phyloP scores from a whole-genome alignment of 352 stramenopile genomes.

The Pythium plurisporium region DNA sequence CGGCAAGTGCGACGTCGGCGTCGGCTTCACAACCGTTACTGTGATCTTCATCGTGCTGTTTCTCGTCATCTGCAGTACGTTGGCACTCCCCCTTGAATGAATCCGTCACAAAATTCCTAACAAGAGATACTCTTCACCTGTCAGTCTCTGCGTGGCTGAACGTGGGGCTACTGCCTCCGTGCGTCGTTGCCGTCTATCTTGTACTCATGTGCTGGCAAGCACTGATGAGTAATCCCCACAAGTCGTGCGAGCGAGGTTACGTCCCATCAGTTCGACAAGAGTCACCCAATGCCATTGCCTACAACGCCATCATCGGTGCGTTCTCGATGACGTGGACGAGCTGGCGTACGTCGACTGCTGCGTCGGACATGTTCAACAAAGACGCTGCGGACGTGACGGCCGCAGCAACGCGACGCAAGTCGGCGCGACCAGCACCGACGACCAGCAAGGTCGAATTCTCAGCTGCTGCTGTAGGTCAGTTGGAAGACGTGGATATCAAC shows the following conservation, averaged over 20 bases:
- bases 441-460: slow-evolving; percentile 15
- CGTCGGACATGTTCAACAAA: slow-evolving; percentile 58
- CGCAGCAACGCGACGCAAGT: slow-evolving; percentile 6
- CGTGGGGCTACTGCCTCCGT: slow-evolving; percentile 66
- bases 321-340: slow-evolving; percentile 68
- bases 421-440: not conserved
- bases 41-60: slow-evolving; percentile 64
- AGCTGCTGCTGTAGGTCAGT: slow-evolving; percentile 51
- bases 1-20: slow-evolving; percentile 58
- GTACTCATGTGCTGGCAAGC: slow-evolving; percentile 78
- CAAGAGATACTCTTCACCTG: no score
- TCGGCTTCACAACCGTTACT: slow-evolving; percentile 87
- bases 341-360: slow-evolving; percentile 61
- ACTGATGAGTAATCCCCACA: slow-evolving; percentile 50
- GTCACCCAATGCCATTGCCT: slow-evolving; percentile 16
- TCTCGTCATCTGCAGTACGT: slow-evolving; percentile 62
- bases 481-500: slow-evolving; percentile 17
- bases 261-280: not conserved
- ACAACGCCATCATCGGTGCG: slow-evolving; percentile 51
- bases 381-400: slow-evolving; percentile 32
- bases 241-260: slow-evolving; percentile 31
- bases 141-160: slow-evolving; percentile 72
- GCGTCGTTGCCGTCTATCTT: slow-evolving; percentile 65
- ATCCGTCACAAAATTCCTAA: no score
- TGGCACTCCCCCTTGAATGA: no score